Evolutionary conservation across 192 early-diverging fungal genomes (phyloP).

Genomic region (Gonapodya sp.): DNA sequence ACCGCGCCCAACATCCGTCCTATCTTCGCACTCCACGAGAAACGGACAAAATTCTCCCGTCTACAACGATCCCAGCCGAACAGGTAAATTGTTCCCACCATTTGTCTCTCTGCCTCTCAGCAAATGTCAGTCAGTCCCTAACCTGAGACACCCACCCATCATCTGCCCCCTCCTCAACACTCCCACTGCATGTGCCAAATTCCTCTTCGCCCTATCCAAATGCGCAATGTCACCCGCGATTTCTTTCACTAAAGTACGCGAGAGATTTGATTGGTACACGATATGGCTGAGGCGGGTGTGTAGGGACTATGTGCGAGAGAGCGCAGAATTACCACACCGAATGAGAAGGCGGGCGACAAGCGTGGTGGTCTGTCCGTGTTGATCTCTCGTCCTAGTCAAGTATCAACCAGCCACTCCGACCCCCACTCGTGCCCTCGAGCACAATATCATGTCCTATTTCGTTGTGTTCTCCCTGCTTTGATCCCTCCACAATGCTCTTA

Average conservation of each 20-base stretch:
- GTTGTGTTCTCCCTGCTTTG: too few relatives aligned
- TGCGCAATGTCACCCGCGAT: slow-evolving; percentile 95
- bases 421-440: too few relatives aligned
- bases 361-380: too few relatives aligned
- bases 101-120: background rate
- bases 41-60: background rate
- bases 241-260: slow-evolving; percentile 81
- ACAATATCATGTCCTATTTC: too few relatives aligned
- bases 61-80: slow-evolving; percentile 7
- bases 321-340: background rate
- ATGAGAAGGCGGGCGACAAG: too few relatives aligned
- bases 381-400: background rate
- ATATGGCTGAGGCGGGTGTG: slow-evolving; percentile 75
- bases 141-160: slow-evolving; percentile 42
- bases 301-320: slow-evolving; percentile 39
- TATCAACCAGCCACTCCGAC: too few relatives aligned
- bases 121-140: too few relatives aligned
- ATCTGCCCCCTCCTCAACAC: slow-evolving; percentile 79
- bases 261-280: slow-evolving; percentile 69
- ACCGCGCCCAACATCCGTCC: too few relatives aligned
- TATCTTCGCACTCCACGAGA: too few relatives aligned
- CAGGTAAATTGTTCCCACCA: slow-evolving; percentile 16
- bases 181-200: slow-evolving; percentile 70
- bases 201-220: slow-evolving; percentile 88
- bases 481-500: background rate